A percentile compares a stretch with the other conserved stretches of the same genome.
Conservation (phyloP, 768 basidiomycete species). For the Suillus tomentosus region DNA sequence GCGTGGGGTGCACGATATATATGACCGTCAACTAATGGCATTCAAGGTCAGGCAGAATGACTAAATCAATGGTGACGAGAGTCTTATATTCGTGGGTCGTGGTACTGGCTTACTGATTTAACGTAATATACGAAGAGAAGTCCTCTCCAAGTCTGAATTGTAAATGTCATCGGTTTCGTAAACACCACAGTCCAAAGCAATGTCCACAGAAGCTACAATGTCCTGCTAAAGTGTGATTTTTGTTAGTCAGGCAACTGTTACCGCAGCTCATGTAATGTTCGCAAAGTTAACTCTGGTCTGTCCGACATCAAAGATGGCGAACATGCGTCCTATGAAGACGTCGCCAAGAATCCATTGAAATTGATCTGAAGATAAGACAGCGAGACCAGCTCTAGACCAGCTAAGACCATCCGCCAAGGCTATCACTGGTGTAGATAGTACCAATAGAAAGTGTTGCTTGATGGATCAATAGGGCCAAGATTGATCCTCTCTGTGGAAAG, state of each 20-base stretch:
- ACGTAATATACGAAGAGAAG: neutral
- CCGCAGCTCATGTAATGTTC: conserved; percentile 20
- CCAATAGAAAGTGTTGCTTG: conserved; percentile 21
- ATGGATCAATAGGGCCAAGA: conserved; percentile 31
- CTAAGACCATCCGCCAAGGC: conserved; percentile 21
- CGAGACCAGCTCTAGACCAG: neutral
- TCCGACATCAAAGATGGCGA: conserved; percentile 45
- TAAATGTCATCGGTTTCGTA: neutral
- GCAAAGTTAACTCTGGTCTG: conserved; percentile 43
- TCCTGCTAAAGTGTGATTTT: neutral
- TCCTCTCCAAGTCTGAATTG: neutral
- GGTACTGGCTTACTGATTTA: neutral
- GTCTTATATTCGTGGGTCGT: neutral
- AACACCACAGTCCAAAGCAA: neutral
- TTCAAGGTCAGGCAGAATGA: neutral
- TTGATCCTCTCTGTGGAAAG: conserved; percentile 36
- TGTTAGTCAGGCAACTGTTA: neutral
- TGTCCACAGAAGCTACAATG: neutral
- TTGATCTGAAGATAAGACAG: conserved; percentile 17
- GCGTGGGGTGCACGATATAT: conserved; percentile 61
- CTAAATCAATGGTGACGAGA: neutral
- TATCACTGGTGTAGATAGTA: conserved; percentile 14
- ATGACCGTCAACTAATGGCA: conserved; percentile 34
- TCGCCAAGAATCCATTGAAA: conserved; percentile 38
- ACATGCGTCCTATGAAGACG: conserved; percentile 47